A percentile compares a stretch with the other conserved stretches of the same genome.
phyloP scores from a whole-genome alignment of 352 stramenopile species.

The Peronospora belbahrii region DNA sequence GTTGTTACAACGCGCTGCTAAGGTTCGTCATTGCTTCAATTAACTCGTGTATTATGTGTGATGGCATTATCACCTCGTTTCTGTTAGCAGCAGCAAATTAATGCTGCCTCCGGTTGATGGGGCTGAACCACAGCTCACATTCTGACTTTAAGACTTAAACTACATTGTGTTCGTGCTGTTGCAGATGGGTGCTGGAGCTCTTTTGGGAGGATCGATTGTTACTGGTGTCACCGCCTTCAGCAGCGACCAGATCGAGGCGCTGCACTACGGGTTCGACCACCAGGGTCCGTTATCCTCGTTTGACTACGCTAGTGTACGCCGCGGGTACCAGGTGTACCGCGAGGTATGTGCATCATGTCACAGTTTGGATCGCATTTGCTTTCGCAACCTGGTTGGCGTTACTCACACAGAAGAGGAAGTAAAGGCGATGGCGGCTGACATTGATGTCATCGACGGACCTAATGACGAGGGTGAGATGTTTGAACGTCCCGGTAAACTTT shows the following conservation, averaged over 20 bases:
- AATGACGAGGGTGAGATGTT: conserved; percentile 99
- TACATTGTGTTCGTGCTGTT: conserved; percentile 11
- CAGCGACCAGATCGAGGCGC: conserved; percentile 80
- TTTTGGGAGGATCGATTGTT: conserved; percentile 67
- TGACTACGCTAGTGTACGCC: conserved; percentile 91
- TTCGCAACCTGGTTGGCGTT: conserved; percentile 96
- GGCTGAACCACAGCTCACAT: conserved; percentile 41
- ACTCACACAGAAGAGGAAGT: conserved; percentile 92
- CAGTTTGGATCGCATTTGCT: conserved; percentile 94
- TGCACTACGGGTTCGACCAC: conserved; percentile 87
- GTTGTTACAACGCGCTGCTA: conserved; percentile 65
- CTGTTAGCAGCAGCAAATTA: too few relatives aligned
- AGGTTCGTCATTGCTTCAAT: conserved; percentile 35
- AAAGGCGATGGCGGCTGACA: conserved; percentile 88
- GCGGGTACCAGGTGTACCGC: conserved; percentile 98
- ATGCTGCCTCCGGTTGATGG: conserved; percentile 1
- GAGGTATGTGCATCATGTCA: conserved; percentile 98
- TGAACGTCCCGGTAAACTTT: conserved; percentile 95
- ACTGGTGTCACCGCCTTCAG: conserved; percentile 78
- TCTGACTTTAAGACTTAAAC: conserved; percentile 7
- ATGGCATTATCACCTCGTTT: background rate
- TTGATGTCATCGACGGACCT: conserved; percentile 95
- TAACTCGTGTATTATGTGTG: background rate
- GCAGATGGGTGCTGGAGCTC: conserved; percentile 57
- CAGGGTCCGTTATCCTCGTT: conserved; percentile 80